Conservation (phyloP, 768 basidiomycete genomes). For the Udeniomyces megalosporus region DNA sequence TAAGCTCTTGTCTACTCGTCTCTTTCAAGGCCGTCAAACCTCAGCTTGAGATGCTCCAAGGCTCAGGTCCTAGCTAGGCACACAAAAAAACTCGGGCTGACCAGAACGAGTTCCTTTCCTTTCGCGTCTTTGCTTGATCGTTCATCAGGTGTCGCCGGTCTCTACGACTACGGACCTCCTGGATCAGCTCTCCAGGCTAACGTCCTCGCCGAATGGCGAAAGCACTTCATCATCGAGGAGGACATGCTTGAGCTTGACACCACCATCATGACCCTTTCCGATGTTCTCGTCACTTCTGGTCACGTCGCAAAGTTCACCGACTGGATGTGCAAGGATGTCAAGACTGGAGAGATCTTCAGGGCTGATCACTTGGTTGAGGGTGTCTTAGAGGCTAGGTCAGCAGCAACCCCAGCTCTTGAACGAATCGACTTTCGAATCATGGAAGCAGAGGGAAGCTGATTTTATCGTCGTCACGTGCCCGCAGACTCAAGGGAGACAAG, state of each 20-base stretch:
- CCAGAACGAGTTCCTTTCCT: not conserved
- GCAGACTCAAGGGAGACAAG: slow-evolving; percentile 66
- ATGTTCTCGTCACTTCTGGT: slow-evolving; percentile 91
- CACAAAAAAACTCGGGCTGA: not conserved
- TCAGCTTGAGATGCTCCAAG: no score
- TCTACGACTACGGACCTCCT: slow-evolving; percentile 96
- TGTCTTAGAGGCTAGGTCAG: slow-evolving; percentile 54
- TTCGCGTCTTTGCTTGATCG: not conserved
- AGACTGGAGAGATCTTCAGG: slow-evolving; percentile 90
- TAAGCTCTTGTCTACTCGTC: slow-evolving; percentile 30
- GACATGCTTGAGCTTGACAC: slow-evolving; percentile 98
- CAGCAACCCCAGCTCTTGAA: no score
- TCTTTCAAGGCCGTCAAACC: no score
- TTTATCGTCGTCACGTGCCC: not conserved
- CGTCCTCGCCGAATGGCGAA: slow-evolving; percentile 89
- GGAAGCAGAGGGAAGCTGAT: no score
- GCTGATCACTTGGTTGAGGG: slow-evolving; percentile 91
- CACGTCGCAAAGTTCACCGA: slow-evolving; percentile 97
- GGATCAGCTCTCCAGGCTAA: slow-evolving; percentile 92
- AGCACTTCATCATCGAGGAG: slow-evolving; percentile 96
- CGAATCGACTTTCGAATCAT: no score
- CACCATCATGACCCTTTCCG: slow-evolving; percentile 86
- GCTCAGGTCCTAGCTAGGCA: not conserved
- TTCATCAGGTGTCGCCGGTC: slow-evolving; percentile 68
- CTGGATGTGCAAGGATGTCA: slow-evolving; percentile 95